Evolutionary conservation across 352 stramenopile genomes (phyloP).

Genomic region (Phytophthora gonapodyides): DNA sequence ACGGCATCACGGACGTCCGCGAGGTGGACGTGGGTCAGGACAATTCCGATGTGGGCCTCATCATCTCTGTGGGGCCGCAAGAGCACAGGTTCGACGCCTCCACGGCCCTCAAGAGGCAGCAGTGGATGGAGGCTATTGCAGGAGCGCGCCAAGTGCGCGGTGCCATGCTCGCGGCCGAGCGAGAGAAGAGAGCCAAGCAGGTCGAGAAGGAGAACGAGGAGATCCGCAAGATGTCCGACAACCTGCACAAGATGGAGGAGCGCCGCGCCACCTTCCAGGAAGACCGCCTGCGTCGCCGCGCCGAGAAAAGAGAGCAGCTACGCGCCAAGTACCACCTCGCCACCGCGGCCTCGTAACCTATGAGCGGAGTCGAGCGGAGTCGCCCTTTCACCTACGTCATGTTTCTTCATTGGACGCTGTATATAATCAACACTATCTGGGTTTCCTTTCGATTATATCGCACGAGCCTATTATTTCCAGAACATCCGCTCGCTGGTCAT

Average conservation of each 20-base stretch:
- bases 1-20: slow-evolving; percentile 60
- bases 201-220: slow-evolving; percentile 66
- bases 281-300: slow-evolving; percentile 60
- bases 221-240: slow-evolving; percentile 56
- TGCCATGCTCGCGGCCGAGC: slow-evolving; percentile 47
- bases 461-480: no score
- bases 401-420: slow-evolving; percentile 23
- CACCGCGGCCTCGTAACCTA: slow-evolving; percentile 38
- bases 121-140: slow-evolving; percentile 66
- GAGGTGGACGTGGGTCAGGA: slow-evolving; percentile 52
- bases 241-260: slow-evolving; percentile 57
- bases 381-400: slow-evolving; percentile 19
- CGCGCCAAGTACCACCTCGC: slow-evolving; percentile 74
- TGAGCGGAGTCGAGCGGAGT: slow-evolving; percentile 10
- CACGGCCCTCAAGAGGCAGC: slow-evolving; percentile 47
- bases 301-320: slow-evolving; percentile 65
- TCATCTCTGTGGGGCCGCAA: slow-evolving; percentile 52
- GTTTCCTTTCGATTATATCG: background rate
- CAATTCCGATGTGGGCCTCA: slow-evolving; percentile 54
- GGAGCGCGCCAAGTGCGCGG: slow-evolving; percentile 52
- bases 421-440: slow-evolving; percentile 29
- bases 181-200: slow-evolving; percentile 60
- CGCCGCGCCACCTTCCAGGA: slow-evolving; percentile 70
- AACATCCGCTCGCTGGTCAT: background rate
- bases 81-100: slow-evolving; percentile 67